A percentile compares a stretch with the other conserved stretches of the same genome.
These are phyloP conservation scores for Colletotrichum godetiae DNA, from an alignment of 2,329 filamentous ascomycete species.

Conservation along the genomic window DNA sequence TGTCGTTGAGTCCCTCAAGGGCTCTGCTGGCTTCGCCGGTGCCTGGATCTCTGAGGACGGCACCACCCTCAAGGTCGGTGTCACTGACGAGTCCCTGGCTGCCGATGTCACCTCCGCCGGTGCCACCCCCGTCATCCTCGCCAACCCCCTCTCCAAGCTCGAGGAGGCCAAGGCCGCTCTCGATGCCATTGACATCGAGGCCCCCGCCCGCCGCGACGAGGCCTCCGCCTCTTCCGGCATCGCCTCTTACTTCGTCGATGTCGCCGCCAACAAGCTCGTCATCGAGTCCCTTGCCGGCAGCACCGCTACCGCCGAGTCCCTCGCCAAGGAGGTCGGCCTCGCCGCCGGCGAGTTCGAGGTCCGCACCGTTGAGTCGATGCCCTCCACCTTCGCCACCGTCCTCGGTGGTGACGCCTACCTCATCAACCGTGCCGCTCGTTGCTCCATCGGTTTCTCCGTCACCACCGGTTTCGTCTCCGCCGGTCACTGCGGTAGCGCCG, in stretches of 20 bases:
- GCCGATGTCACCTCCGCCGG: constrained; percentile 49
- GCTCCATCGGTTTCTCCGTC: constrained; percentile 54
- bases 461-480: constrained; percentile 53
- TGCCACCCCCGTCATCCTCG: constrained; percentile 46
- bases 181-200: constrained; percentile 51
- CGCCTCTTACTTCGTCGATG: constrained; percentile 52
- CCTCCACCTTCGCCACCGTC: constrained; percentile 48
- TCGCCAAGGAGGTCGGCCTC: constrained; percentile 51
- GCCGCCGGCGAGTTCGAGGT: constrained; percentile 50
- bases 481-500: constrained; percentile 51
- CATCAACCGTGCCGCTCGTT: constrained; percentile 46
- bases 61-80: constrained; percentile 47
- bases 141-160: constrained; percentile 51
- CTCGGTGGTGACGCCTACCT: constrained; percentile 51
- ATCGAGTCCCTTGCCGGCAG: constrained; percentile 50
- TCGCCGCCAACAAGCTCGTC: constrained; percentile 53
- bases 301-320: constrained; percentile 46
- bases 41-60: constrained; percentile 51
- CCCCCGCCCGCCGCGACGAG: constrained; percentile 39
- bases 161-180: constrained; percentile 54
- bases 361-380: constrained; percentile 45
- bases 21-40: constrained; percentile 49
- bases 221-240: constrained; percentile 44
- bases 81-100: constrained; percentile 50
- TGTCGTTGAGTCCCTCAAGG: constrained; percentile 50